A percentile compares a stretch with the other conserved stretches of the same genome.
Conservation (phyloP, 1,284 basidiomycete genomes). For the Ustilago sp. region DNA sequence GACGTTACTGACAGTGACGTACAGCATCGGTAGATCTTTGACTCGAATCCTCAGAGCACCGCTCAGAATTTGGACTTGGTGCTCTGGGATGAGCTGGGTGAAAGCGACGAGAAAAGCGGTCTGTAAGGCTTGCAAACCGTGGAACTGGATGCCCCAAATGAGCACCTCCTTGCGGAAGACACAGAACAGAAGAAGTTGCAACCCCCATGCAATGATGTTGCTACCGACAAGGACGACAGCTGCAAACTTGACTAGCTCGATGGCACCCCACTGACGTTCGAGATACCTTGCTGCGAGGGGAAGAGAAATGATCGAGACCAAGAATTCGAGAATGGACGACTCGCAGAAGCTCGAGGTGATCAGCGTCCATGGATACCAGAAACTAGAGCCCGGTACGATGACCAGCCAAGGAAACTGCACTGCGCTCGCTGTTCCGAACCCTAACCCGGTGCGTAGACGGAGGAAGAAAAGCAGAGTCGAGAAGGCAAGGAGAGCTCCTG, state of each 20-base stretch:
- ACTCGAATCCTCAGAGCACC: constrained; percentile 87
- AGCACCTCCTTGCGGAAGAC: constrained; percentile 58
- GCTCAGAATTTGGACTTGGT: constrained; percentile 87
- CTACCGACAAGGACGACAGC: constrained; percentile 73
- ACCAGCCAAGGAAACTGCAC: constrained; percentile 80
- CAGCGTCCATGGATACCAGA: constrained; percentile 91
- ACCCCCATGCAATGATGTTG: constrained; percentile 63
- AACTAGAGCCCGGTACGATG: constrained; percentile 82
- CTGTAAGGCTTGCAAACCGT: constrained; percentile 92
- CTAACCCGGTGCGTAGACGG: constrained; percentile 47
- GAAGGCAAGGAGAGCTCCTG: constrained; percentile 44
- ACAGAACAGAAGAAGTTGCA: constrained; percentile 57
- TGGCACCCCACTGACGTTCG: constrained; percentile 89
- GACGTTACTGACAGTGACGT: constrained; percentile 89
- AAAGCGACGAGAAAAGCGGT: constrained; percentile 91
- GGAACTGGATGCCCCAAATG: constrained; percentile 83
- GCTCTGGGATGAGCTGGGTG: constrained; percentile 96
- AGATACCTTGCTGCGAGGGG: constrained; percentile 88
- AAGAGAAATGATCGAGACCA: constrained; percentile 81
- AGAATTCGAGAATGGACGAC: constrained; percentile 83
- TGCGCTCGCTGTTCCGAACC: constrained; percentile 70
- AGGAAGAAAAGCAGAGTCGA: constrained; percentile 48
- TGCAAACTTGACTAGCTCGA: constrained; percentile 88
- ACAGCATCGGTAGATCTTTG: constrained; percentile 93
- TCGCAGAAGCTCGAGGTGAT: constrained; percentile 88